Conservation (phyloP, 176 grass and related monocot genomes). For the Luzula sylvatica region DNA sequence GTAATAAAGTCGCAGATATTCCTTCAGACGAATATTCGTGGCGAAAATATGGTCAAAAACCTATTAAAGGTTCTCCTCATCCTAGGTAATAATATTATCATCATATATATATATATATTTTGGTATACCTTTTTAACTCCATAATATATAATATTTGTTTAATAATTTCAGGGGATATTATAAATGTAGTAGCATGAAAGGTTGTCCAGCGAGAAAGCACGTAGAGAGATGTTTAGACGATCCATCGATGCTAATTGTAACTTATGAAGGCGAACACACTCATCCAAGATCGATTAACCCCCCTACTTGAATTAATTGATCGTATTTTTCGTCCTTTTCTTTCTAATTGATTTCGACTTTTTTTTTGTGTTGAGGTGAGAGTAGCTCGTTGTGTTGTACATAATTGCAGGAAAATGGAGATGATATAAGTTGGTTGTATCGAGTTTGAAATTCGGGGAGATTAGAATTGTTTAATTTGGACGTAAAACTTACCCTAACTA, state of each 20-base stretch:
- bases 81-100: constrained; percentile 47
- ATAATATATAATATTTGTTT: no score
- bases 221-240: constrained; percentile 82
- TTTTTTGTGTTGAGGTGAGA: no score
- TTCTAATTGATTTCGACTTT: not conserved
- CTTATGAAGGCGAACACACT: constrained; percentile 87
- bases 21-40: constrained; percentile 88
- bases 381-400: constrained; percentile 12
- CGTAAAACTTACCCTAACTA: no score
- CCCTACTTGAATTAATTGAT: constrained; percentile 22
- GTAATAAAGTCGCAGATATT: constrained; percentile 92
- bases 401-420: constrained; percentile 7
- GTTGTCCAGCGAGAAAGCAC: constrained; percentile 83
- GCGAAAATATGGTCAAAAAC: constrained; percentile 97
- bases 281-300: constrained; percentile 32
- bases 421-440: not conserved
- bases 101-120: constrained; percentile 4
- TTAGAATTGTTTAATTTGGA: no score
- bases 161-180: constrained; percentile 42
- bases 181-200: constrained; percentile 86
- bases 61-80: constrained; percentile 98
- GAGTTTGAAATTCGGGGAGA: constrained; percentile 7
- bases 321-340: not conserved
- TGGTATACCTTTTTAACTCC: not conserved
- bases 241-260: constrained; percentile 81